Conservation (phyloP, 495 filamentous ascomycete genomes). For the Hypoxylon intermedium region DNA sequence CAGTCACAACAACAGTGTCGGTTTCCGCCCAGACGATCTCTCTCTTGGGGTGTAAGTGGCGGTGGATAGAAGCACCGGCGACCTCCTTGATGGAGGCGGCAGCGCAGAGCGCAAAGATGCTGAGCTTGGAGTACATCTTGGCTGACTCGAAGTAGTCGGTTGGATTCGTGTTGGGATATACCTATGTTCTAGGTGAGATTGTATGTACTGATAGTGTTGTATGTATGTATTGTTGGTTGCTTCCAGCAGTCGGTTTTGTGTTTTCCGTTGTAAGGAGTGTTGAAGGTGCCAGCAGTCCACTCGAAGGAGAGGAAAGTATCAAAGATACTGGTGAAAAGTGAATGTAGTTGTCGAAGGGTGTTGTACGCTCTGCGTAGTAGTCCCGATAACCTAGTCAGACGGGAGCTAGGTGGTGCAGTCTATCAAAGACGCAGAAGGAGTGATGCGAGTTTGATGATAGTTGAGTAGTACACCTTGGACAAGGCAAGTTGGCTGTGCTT, state of each 20-base stretch:
- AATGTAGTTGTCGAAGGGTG: slow-evolving; percentile 34
- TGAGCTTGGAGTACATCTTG: slow-evolving; percentile 41
- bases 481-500: slow-evolving; percentile 17
- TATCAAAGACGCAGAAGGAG: slow-evolving; percentile 42
- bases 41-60: slow-evolving; percentile 40
- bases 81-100: slow-evolving; percentile 36
- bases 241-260: slow-evolving; percentile 13
- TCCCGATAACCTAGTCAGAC: slow-evolving; percentile 9
- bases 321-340: slow-evolving; percentile 29
- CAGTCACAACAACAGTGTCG: slow-evolving; percentile 41
- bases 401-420: slow-evolving; percentile 35
- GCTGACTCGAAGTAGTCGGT: background rate
- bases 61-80: slow-evolving; percentile 32
- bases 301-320: slow-evolving; percentile 39
- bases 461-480: slow-evolving; percentile 36
- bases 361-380: slow-evolving; percentile 39
- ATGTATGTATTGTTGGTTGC: slow-evolving; percentile 9
- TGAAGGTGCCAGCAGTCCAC: slow-evolving; percentile 39
- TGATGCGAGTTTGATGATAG: slow-evolving; percentile 38
- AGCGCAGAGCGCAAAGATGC: slow-evolving; percentile 41
- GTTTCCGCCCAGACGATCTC: slow-evolving; percentile 37
- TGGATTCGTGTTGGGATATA: background rate
- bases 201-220: slow-evolving; percentile 1
- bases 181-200: slow-evolving; percentile 7
- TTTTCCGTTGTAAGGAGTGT: slow-evolving; percentile 38